These are phyloP conservation scores for Trametes gibbosa DNA, from an alignment of 768 basidiomycete genomes.

Conservation along the genomic window DNA sequence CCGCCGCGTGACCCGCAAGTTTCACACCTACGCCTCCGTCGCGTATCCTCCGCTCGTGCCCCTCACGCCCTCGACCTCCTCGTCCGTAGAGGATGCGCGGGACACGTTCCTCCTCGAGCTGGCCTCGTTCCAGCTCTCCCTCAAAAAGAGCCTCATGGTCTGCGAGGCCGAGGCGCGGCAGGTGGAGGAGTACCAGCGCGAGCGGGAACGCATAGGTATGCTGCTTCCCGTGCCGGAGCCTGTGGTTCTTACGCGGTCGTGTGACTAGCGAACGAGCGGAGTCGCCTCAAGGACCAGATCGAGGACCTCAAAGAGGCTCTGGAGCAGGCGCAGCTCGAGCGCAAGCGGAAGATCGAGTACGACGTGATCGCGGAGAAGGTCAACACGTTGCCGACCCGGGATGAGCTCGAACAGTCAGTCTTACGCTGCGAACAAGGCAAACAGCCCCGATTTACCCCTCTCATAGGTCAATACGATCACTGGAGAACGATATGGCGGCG, in stretches of 20 bases:
- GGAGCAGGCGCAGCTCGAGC: constrained; percentile 75
- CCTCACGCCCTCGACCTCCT: constrained; percentile 24
- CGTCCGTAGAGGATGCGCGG: constrained; percentile 62
- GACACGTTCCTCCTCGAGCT: constrained; percentile 80
- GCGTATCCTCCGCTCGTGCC: constrained; percentile 44
- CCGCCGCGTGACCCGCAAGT: constrained; percentile 77
- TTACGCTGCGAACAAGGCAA: background rate
- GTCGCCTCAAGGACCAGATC: constrained; percentile 63
- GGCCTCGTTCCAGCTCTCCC: constrained; percentile 66
- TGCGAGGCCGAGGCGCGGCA: constrained; percentile 85
- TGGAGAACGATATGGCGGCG: constrained; percentile 78
- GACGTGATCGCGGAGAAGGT: constrained; percentile 82
- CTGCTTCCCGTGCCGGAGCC: constrained; percentile 11
- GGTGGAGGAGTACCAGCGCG: constrained; percentile 79
- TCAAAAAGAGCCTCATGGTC: constrained; percentile 79
- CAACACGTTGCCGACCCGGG: constrained; percentile 70
- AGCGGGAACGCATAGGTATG: constrained; percentile 70
- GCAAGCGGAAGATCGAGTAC: constrained; percentile 82
- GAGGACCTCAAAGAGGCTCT: constrained; percentile 72
- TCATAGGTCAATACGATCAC: constrained; percentile 57
- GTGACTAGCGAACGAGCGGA: constrained; percentile 66
- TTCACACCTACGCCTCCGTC: constrained; percentile 66
- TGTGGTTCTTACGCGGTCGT: constrained; percentile 8
- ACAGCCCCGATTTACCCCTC: background rate
- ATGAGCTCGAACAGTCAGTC: constrained; percentile 74